Evolutionary conservation across 352 stramenopile genomes (phyloP).

Genomic region (Phytophthora tubulina): DNA sequence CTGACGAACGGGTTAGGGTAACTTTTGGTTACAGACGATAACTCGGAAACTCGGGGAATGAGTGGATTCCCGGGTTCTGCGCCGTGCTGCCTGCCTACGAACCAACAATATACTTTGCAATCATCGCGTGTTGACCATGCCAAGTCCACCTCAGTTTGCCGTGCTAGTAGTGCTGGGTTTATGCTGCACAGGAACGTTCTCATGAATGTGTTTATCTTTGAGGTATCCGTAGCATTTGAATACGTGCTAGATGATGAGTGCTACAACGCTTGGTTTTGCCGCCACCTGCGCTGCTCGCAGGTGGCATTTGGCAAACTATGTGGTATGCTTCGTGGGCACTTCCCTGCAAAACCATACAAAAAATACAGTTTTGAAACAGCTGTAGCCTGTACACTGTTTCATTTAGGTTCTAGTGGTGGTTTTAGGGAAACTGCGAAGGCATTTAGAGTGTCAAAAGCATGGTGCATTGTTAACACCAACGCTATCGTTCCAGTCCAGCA

Average conservation of each 20-base stretch:
- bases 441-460: conserved; percentile 27
- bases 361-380: conserved; percentile 12
- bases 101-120: neutral
- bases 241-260: conserved; percentile 4
- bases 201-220: conserved; percentile 16
- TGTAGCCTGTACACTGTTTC: conserved; percentile 24
- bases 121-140: neutral
- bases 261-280: conserved; percentile 26
- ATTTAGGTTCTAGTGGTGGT: conserved; percentile 19
- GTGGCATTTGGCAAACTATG: conserved; percentile 14
- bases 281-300: conserved; percentile 21
- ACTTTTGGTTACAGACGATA: neutral
- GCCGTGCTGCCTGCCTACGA: neutral
- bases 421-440: conserved; percentile 11
- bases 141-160: neutral
- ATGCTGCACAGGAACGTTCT: conserved; percentile 18
- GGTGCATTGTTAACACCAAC: conserved; percentile 26
- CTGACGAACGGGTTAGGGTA: too few species aligned
- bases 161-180: neutral
- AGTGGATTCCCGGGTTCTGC: neutral
- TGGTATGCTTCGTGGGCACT: conserved; percentile 6
- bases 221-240: conserved; percentile 12
- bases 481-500: neutral
- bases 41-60: neutral
- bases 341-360: conserved; percentile 21